Base-by-base conservation (phyloP, 352 stramenopile genomes). In the Thalassiosira hispida region DNA sequence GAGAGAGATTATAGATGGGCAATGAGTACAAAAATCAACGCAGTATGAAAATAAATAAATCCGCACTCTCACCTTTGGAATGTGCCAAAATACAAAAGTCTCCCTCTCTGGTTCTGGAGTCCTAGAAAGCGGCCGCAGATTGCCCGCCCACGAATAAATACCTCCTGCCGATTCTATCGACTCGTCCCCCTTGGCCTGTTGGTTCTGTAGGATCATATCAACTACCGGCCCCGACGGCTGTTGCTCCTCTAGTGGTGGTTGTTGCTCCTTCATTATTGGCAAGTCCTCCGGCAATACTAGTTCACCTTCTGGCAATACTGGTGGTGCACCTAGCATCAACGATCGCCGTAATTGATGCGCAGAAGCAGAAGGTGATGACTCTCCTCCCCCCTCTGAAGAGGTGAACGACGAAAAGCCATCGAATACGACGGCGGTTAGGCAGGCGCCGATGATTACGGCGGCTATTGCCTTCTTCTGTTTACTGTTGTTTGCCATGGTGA, bases 71-170 rank as follows among this genome's bases (percentile, higher is more conserved):
- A 64, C 55, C 8, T 38, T 38, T 38, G 31, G 31, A 38, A 38
- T 38, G 31, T 38, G 55, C 55, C 55, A 64, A 46, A 64, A 64
- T 33, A 64, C 16, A 18, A 44, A 1, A 35, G 55, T 64, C 18
- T 64, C 55, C 18, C 31, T 57, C n/a, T 20, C 5, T 12, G n/a
- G 5, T 33, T 18, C 52, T 22, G 60, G 35, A 57, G 40, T 38
- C 16, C 27, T 69, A 35, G 40, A 27, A 12, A 33, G n/a, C 22
- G 42, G 31, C 8, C 31, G 31, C 3, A 38, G 31, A 8, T 38
- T 38, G 3, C 8, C 3, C 31, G 31, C 31, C 31, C 31, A 38
- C 3, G 31, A 8, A 38, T 38, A 38, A 8, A 38, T 38, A 38
- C 8, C 9, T 56, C 35, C 8, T 18, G 23, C 60, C 5, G 33